Conservation (phyloP, 108 stramenopile species). For the Nitzschia sp. region DNA sequence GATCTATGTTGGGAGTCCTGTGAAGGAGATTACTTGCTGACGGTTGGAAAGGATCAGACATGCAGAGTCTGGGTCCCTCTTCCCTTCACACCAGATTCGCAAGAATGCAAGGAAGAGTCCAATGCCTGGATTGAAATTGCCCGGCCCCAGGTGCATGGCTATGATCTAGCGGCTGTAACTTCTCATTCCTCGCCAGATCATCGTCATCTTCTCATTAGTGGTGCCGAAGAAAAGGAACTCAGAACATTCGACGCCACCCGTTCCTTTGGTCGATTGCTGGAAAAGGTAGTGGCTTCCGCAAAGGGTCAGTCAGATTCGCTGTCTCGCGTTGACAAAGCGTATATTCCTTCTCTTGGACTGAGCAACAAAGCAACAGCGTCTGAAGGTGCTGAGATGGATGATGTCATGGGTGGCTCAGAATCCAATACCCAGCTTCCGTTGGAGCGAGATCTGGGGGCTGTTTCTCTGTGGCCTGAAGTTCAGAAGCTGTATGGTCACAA, state of each 20-base stretch:
- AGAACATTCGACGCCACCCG: constrained; percentile 83
- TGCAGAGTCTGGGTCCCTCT: constrained; percentile 78
- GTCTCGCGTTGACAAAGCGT: constrained; percentile 76
- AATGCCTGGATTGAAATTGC: constrained; percentile 74
- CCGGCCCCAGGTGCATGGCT: constrained; percentile 88
- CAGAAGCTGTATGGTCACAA: constrained; percentile 84
- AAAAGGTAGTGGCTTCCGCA: constrained; percentile 4
- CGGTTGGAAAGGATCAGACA: constrained; percentile 78
- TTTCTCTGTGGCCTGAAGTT: constrained; percentile 82
- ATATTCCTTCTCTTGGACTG: constrained; percentile 81
- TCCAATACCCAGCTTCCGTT: constrained; percentile 51
- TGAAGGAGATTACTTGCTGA: constrained; percentile 74
- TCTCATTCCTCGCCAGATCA: constrained; percentile 55
- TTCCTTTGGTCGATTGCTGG: constrained; percentile 57
- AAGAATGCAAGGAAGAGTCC: neutral
- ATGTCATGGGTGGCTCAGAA: constrained; percentile 20
- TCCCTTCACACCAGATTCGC: neutral
- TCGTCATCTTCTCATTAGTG: constrained; percentile 68
- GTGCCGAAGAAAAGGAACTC: constrained; percentile 87
- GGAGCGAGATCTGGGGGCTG: constrained; percentile 81
- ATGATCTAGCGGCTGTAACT: constrained; percentile 69
- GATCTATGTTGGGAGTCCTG: constrained; percentile 79
- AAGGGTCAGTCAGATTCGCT: constrained; percentile 19
- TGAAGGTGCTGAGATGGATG: constrained; percentile 57
- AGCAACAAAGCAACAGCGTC: constrained; percentile 81